Conservation (phyloP, 192 early-diverging fungal species). For the Coemansia sp. region DNA sequence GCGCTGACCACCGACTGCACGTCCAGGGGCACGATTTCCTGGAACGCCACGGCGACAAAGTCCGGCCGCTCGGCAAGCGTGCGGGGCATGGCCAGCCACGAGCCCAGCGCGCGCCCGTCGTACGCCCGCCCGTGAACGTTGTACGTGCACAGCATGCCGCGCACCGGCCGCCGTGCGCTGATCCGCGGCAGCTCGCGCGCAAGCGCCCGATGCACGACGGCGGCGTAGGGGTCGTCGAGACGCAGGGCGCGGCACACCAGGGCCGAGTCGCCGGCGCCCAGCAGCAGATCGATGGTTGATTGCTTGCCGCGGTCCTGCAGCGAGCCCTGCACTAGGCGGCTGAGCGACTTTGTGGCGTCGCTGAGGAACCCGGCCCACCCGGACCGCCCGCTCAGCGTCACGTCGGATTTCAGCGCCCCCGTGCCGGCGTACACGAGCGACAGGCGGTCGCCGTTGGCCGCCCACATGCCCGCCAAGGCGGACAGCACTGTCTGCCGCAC, state of each 20-base stretch:
- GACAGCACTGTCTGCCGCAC: conserved; percentile 28
- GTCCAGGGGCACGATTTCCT: conserved; percentile 95
- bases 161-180: conserved; percentile 50
- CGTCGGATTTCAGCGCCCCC: conserved; percentile 88
- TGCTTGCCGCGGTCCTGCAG: conserved; percentile 95
- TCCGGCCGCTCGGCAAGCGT: conserved; percentile 57
- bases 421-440: conserved; percentile 95
- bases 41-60: conserved; percentile 84
- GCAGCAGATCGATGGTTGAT: conserved; percentile 83
- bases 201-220: conserved; percentile 23
- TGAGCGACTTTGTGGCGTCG: conserved; percentile 90
- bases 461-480: conserved; percentile 68
- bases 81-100: conserved; percentile 47
- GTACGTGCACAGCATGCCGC: conserved; percentile 82
- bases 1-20: conserved; percentile 64
- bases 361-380: conserved; percentile 69
- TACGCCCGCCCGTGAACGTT: conserved; percentile 85
- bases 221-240: conserved; percentile 40
- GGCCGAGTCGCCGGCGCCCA: conserved; percentile 58
- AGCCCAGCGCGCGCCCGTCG: conserved; percentile 56
- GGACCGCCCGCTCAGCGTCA: conserved; percentile 85
- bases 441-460: conserved; percentile 86
- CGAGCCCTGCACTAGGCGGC: conserved; percentile 92
- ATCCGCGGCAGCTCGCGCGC: conserved; percentile 30
- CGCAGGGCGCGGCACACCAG: conserved; percentile 31